Conservation (phyloP, 768 basidiomycete genomes). For the Agaricus sinodeliciosus region DNA sequence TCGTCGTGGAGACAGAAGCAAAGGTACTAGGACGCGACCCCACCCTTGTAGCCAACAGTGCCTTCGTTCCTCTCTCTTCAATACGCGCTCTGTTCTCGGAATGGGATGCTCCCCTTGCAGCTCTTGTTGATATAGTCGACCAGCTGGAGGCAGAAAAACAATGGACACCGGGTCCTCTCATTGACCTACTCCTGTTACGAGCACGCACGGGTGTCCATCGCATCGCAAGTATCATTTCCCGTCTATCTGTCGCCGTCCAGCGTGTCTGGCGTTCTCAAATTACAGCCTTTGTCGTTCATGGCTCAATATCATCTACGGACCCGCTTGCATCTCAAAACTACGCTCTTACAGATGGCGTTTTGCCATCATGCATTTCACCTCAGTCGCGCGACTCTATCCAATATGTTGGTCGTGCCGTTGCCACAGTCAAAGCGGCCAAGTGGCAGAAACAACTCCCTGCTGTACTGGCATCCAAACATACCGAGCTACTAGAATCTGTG, state of each 20-base stretch:
- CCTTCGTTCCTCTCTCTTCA: slow-evolving; percentile 82
- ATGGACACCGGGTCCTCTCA: slow-evolving; percentile 73
- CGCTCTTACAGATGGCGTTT: slow-evolving; percentile 51
- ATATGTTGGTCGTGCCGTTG: slow-evolving; percentile 84
- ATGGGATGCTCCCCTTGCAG: slow-evolving; percentile 84
- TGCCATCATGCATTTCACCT: slow-evolving; percentile 69
- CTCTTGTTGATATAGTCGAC: slow-evolving; percentile 58
- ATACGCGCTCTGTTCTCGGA: slow-evolving; percentile 77
- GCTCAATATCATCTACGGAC: slow-evolving; percentile 64
- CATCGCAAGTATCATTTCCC: slow-evolving; percentile 63
- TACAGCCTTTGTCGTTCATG: slow-evolving; percentile 72
- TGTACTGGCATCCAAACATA: slow-evolving; percentile 57
- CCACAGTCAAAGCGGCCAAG: slow-evolving; percentile 73
- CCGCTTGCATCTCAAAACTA: slow-evolving; percentile 61
- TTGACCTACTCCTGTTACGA: slow-evolving; percentile 69
- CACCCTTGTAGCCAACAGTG: slow-evolving; percentile 67
- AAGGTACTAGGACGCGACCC: slow-evolving; percentile 72
- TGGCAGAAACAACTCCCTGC: slow-evolving; percentile 76
- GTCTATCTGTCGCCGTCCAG: slow-evolving; percentile 70
- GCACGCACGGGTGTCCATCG: slow-evolving; percentile 76
- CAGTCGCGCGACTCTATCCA: slow-evolving; percentile 75
- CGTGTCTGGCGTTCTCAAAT: slow-evolving; percentile 81
- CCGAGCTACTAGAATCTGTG: slow-evolving; percentile 55
- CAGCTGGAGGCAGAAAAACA: slow-evolving; percentile 47
- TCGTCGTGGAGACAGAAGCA: slow-evolving; percentile 76